Base-by-base conservation (phyloP, 768 basidiomycete species). In the Porphyrellus cyaneotinctus region DNA sequence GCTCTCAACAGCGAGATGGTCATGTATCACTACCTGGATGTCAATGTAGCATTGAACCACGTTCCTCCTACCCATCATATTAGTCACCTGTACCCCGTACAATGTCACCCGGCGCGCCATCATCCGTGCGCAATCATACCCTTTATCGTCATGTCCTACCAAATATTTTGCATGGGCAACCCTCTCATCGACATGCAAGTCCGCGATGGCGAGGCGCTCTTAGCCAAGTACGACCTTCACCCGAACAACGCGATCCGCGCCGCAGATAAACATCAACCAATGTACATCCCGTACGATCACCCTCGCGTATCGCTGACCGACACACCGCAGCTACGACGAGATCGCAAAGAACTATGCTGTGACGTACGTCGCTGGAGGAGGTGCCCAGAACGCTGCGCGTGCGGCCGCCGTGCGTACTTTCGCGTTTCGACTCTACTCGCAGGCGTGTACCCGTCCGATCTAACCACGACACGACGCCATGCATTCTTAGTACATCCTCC, bases 111-210 rank as follows among this genome's bases (percentile, higher is more conserved):
- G n/a, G n/a, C n/a, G n/a, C n/a, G 26, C 17, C 15, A 31, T 45
- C 4, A 22, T 10, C 20, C 43, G 43, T 9, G 43, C 15, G 7
- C 43, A 15, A 22, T 8, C 28, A 2, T 2, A 22, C 54, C 20
- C 45, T 41, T 42, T n/a, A 64, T 41, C 55, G 75, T 79, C 76
- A 68, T 83, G 43, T 70, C 77, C 20, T 87, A 83, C 75, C 68
- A 78, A 41, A 73, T 97, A 38, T 92, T 97, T 74, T 91, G 85
- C 75, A 75, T 98, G 74, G 95, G 95, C 37, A 97, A 97, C 74
- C 95, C 95, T 62, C 79, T 98, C 67, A 86, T 98, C 47, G 95
- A 99, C 71, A 88, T 99, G 75, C 94, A 95, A 74, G 92, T 95
- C 65, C 82, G 75, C 56, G 79, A 91, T 56, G 92, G 90, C 44